These are phyloP conservation scores for Clavariopsis aquatica DNA, from an alignment of 495 filamentous ascomycete species.

Conservation along the genomic window DNA sequence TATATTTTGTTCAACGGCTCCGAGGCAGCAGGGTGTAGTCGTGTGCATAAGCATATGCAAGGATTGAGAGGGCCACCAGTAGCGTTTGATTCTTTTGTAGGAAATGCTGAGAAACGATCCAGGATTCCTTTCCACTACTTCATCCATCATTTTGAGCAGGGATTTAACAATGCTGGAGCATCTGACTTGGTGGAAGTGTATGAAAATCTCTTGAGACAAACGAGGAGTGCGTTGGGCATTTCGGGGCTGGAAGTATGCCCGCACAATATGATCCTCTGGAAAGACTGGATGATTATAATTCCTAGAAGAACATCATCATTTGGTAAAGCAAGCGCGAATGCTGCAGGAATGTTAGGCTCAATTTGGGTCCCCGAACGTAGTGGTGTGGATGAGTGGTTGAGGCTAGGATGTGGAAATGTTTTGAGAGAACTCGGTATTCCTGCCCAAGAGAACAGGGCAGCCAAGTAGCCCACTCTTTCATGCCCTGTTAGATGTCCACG, in stretches of 20 bases:
- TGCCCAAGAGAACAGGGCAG: background rate
- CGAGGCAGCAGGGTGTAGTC: conserved; percentile 12
- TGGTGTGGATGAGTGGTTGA: conserved; percentile 20
- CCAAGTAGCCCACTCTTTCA: background rate
- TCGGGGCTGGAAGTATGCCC: conserved; percentile 1
- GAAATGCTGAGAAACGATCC: background rate
- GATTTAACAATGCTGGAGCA: background rate
- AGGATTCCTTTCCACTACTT: conserved; percentile 23
- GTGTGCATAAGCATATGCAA: conserved; percentile 29
- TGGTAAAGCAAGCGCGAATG: conserved; percentile 17
- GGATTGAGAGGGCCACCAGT: conserved; percentile 8
- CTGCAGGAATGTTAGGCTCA: conserved; percentile 27
- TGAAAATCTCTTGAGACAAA: background rate
- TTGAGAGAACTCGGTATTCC: conserved; percentile 18
- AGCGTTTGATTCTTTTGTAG: conserved; percentile 7
- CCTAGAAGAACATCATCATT: conserved; percentile 20
- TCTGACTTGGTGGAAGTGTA: conserved; percentile 9
- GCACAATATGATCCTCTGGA: conserved; percentile 28
- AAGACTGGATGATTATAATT: conserved; percentile 24
- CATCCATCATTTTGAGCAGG: conserved; percentile 6
- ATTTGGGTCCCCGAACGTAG: conserved; percentile 12
- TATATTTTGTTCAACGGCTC: conserved; percentile 29
- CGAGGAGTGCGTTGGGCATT: conserved; percentile 19
- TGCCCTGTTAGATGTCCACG: background rate
- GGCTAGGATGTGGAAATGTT: conserved; percentile 7